Evolutionary conservation across 768 basidiomycete species (phyloP), one percentile per base, ranked within the genome.

Genomic region (Pulveroboletus sp.): DNA sequence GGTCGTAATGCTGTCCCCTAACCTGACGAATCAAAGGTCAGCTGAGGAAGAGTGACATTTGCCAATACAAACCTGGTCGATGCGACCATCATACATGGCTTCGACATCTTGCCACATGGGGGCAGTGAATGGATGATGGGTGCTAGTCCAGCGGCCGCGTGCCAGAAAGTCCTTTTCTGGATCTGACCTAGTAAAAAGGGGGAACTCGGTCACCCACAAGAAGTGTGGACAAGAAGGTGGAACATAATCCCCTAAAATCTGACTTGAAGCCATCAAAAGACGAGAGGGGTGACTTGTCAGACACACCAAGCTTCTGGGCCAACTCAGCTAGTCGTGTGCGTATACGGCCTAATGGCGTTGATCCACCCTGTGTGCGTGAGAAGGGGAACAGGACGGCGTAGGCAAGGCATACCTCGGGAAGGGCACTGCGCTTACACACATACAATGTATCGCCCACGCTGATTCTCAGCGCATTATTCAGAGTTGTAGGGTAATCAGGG

Each of bases 61-160:
- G 30, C n/a, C 19, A 42, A 34, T n/a, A 40, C 76, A 56, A 61
- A 81, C 80, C 58, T 73, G 67, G 44, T 82, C 80, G 40, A 86
- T 71, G 58, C 81, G 74, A 31, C 89, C 91, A 35, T 71, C 72
- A 62, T 86, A 85, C 71, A 97, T 74, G 31, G 80, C 78, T 39
- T 82, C 75, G 22, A 95, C 76, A 67, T 97, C 94, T 67, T 95
- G 80, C 76, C 76, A 87, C 83, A 94, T 89, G 19, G 94, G 94
- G 9, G 94, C 93, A 12, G 94, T 97, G 69, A 97, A 97, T 3
- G 94, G 94, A 68, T 97, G 94, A 61, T 97, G 94, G 4, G 90
- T 84, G 55, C 88, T 89, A 56, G 89, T 87, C 89, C 91, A 95
- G 60, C 93, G 77, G 26, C 93, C 93, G 49, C 82, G 78, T 4